Evolutionary conservation across 352 stramenopile genomes (phyloP).

Genomic region (Phytophthora pini): DNA sequence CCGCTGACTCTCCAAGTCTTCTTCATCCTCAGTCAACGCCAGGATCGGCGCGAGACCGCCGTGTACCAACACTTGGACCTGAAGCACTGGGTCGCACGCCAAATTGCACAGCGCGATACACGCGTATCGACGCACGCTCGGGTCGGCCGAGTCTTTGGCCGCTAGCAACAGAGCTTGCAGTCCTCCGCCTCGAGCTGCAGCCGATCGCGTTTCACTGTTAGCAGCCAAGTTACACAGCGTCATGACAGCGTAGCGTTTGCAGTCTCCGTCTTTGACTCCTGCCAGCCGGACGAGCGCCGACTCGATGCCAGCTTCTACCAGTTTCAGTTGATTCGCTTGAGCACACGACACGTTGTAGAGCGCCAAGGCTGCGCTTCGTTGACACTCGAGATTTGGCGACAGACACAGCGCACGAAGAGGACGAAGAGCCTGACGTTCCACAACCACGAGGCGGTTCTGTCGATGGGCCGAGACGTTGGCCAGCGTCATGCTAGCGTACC

Average conservation of each 20-base stretch:
- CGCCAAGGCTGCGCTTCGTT: slow-evolving; percentile 90
- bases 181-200: slow-evolving; percentile 89
- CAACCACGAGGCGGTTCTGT: slow-evolving; percentile 88
- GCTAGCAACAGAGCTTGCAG: slow-evolving; percentile 92
- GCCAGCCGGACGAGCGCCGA: slow-evolving; percentile 89
- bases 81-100: slow-evolving; percentile 88
- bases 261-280: slow-evolving; percentile 89
- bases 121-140: slow-evolving; percentile 89
- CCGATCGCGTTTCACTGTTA: slow-evolving; percentile 91
- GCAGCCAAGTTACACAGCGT: slow-evolving; percentile 95
- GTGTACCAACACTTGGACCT: slow-evolving; percentile 94
- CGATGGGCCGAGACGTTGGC: slow-evolving; percentile 93
- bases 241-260: slow-evolving; percentile 95
- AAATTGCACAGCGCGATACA: slow-evolving; percentile 96
- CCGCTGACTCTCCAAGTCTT: slow-evolving; percentile 85
- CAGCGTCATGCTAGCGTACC: slow-evolving; percentile 95
- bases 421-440: slow-evolving; percentile 82
- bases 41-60: slow-evolving; percentile 91
- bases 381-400: slow-evolving; percentile 87
- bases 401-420: slow-evolving; percentile 86
- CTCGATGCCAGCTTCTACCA: slow-evolving; percentile 91
- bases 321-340: slow-evolving; percentile 89
- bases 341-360: slow-evolving; percentile 97
- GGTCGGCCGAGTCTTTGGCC: slow-evolving; percentile 86
- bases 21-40: slow-evolving; percentile 63